Conservation (phyloP, 1,139 yeast species). For the Sugiyamaella paludigena region DNA sequence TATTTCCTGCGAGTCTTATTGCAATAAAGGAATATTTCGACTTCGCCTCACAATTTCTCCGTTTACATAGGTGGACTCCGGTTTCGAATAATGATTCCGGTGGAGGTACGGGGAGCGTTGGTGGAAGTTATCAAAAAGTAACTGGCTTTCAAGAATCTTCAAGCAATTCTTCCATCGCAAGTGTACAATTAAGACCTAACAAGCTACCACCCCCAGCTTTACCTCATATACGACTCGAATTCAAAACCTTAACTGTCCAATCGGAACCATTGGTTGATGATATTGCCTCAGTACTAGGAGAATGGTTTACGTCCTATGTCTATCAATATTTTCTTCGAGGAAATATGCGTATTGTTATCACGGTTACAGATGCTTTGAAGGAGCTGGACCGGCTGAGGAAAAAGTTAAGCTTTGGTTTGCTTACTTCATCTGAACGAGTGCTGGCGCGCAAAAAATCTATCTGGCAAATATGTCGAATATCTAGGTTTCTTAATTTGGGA, state of each 20-base stretch:
- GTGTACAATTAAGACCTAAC: too few species aligned
- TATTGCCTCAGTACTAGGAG: conserved; percentile 35
- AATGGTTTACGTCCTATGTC: conserved; percentile 37
- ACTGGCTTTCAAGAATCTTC: too few species aligned
- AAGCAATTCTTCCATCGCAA: too few species aligned
- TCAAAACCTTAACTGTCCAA: conserved; percentile 28
- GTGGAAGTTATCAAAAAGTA: too few species aligned
- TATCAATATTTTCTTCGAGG: conserved; percentile 34
- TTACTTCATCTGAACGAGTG: conserved; percentile 58
- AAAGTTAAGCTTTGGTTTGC: conserved; percentile 53
- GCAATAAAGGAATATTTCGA: conserved; percentile 33
- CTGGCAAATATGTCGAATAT: conserved; percentile 58
- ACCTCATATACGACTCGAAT: conserved; percentile 33
- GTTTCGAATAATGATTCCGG: too few species aligned
- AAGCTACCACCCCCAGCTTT: conserved; percentile 29
- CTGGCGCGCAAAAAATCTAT: conserved; percentile 60
- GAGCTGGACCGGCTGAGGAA: conserved; percentile 65
- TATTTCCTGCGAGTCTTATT: conserved; percentile 33
- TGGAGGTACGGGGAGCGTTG: too few species aligned
- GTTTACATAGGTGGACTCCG: too few species aligned
- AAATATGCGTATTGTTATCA: conserved; percentile 40
- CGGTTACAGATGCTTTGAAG: conserved; percentile 36
- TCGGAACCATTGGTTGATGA: conserved; percentile 37
- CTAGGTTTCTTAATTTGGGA: conserved; percentile 65
- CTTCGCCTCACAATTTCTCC: not conserved